Conservation (phyloP, 495 filamentous ascomycete genomes). For the Podospora fimiseda region DNA sequence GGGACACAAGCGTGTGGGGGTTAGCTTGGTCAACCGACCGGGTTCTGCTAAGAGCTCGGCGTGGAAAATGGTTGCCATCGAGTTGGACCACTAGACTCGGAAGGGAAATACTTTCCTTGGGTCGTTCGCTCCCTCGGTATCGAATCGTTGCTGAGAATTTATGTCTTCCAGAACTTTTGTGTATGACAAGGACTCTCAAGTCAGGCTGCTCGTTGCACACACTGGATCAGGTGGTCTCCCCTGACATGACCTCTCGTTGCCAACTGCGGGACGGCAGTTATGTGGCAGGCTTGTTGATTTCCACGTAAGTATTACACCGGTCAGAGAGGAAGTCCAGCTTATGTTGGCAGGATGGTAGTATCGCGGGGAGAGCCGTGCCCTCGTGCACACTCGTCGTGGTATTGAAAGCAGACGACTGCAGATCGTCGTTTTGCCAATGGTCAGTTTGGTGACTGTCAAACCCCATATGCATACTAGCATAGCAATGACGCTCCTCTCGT, state of each 20-base stretch:
- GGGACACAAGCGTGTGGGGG: slow-evolving; percentile 31
- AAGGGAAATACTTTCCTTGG: slow-evolving; percentile 12
- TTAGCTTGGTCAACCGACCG: slow-evolving; percentile 17
- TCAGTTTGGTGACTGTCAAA: background rate
- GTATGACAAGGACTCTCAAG: slow-evolving; percentile 5
- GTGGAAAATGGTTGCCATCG: slow-evolving; percentile 11
- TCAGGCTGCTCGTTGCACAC: too few relatives aligned
- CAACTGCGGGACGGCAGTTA: background rate
- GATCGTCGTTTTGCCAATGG: background rate
- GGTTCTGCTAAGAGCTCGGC: slow-evolving; percentile 10
- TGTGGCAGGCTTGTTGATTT: too few relatives aligned
- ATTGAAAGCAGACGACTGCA: background rate
- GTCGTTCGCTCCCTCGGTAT: background rate
- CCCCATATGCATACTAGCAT: background rate
- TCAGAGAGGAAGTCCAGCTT: background rate
- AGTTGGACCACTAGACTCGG: slow-evolving; percentile 12
- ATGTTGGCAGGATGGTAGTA: background rate
- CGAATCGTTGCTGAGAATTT: slow-evolving; percentile 1
- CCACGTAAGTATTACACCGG: background rate
- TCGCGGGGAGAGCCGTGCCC: slow-evolving; percentile 4
- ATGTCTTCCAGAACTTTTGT: slow-evolving; percentile 1
- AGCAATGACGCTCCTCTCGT: too few relatives aligned
- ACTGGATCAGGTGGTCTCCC: background rate
- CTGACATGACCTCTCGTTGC: background rate
- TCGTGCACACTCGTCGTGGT: background rate